Conservation (phyloP, 805 yeast genomes). For the Ogataea ganodermae region DNA sequence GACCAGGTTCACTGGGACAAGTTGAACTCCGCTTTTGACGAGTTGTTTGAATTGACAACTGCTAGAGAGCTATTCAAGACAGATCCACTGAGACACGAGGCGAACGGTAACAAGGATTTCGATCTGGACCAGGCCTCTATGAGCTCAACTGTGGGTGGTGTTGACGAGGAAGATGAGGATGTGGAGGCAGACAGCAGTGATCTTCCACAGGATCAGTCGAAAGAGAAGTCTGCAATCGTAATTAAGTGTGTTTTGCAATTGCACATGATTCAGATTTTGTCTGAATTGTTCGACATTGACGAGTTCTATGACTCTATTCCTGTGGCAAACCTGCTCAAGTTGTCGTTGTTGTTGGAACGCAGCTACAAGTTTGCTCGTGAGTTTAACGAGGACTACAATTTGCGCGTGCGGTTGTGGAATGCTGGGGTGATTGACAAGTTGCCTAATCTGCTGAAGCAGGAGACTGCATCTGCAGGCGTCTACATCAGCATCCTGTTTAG, state of each 20-base stretch:
- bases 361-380: slow-evolving; percentile 83
- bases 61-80: slow-evolving; percentile 79
- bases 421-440: slow-evolving; percentile 90
- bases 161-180: slow-evolving; percentile 12
- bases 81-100: slow-evolving; percentile 45
- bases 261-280: slow-evolving; percentile 80
- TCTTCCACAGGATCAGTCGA: slow-evolving; percentile 41
- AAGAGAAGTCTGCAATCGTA: slow-evolving; percentile 73
- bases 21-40: slow-evolving; percentile 63
- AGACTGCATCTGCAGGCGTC: slow-evolving; percentile 86
- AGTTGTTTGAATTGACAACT: slow-evolving; percentile 77
- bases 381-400: slow-evolving; percentile 85
- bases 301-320: slow-evolving; percentile 71
- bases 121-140: slow-evolving; percentile 21
- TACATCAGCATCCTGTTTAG: slow-evolving; percentile 78
- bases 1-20: slow-evolving; percentile 70
- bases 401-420: slow-evolving; percentile 86
- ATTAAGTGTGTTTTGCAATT: slow-evolving; percentile 90
- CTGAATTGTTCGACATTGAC: slow-evolving; percentile 75
- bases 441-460: slow-evolving; percentile 91
- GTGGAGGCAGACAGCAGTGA: slow-evolving; percentile 9
- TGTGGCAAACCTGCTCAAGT: slow-evolving; percentile 55
- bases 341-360: slow-evolving; percentile 60
- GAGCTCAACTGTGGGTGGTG: slow-evolving; percentile 9
- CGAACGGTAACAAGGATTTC: slow-evolving; percentile 29